Evolutionary conservation across 805 yeast genomes (phyloP).

Genomic region (Saturnispora hagleri): DNA sequence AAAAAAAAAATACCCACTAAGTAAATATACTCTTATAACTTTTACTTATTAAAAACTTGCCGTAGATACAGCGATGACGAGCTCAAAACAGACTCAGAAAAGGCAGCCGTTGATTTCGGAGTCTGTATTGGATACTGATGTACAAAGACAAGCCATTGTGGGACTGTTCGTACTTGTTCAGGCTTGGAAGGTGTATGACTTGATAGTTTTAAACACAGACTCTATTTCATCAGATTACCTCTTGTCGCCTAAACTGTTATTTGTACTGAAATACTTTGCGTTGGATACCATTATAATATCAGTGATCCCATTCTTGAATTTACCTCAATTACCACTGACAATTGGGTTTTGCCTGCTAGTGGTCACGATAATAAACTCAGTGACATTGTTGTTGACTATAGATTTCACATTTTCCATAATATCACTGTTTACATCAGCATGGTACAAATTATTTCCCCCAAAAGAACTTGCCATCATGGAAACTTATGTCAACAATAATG

Average conservation of each 20-base stretch:
- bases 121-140: slow-evolving; percentile 56
- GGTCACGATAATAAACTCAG: slow-evolving; percentile 35
- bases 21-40: not conserved
- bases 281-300: slow-evolving; percentile 66
- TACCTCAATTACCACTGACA: slow-evolving; percentile 63
- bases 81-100: not conserved
- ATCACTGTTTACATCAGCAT: slow-evolving; percentile 13
- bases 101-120: slow-evolving; percentile 48
- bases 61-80: not conserved
- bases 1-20: not conserved
- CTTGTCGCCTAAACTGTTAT: slow-evolving; percentile 37
- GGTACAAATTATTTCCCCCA: slow-evolving; percentile 18
- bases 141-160: slow-evolving; percentile 64
- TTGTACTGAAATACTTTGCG: slow-evolving; percentile 60
- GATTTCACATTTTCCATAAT: slow-evolving; percentile 42
- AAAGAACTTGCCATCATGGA: slow-evolving; percentile 27
- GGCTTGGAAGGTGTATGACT: slow-evolving; percentile 74
- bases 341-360: slow-evolving; percentile 45
- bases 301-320: slow-evolving; percentile 61
- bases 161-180: slow-evolving; percentile 68
- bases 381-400: slow-evolving; percentile 48
- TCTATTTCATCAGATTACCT: slow-evolving; percentile 6
- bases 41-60: not conserved
- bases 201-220: slow-evolving; percentile 47
- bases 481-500: slow-evolving; percentile 28